A percentile compares a stretch with the other conserved stretches of the same genome.
Conservation (phyloP, 805 yeast species). For the Starmerella vaccinii region DNA sequence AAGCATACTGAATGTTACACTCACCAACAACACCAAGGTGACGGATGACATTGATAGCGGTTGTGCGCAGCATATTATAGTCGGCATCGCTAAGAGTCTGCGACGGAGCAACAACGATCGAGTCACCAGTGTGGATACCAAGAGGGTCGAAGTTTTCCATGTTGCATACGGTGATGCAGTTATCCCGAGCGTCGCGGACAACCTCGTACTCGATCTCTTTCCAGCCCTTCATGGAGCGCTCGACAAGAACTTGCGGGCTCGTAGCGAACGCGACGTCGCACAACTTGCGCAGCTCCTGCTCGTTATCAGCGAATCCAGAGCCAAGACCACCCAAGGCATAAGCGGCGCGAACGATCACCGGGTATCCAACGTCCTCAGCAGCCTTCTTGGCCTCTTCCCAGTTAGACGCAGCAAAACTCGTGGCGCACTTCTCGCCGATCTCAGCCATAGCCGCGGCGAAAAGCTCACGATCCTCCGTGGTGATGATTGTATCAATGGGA, state of each 20-base stretch:
- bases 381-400: conserved; percentile 77
- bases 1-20: conserved; percentile 95
- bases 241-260: conserved; percentile 92
- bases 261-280: conserved; percentile 90
- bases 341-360: conserved; percentile 95
- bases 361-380: conserved; percentile 80
- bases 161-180: conserved; percentile 97
- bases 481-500: conserved; percentile 87
- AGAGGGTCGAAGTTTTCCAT: conserved; percentile 98
- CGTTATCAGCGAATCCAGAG: conserved; percentile 91
- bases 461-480: conserved; percentile 96
- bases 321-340: conserved; percentile 96
- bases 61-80: conserved; percentile 93
- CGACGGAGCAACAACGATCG: conserved; percentile 97
- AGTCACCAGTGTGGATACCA: conserved; percentile 98
- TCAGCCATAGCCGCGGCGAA: conserved; percentile 92
- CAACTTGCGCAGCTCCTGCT: conserved; percentile 66
- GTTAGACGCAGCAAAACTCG: conserved; percentile 72
- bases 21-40: conserved; percentile 99
- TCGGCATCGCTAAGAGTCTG: conserved; percentile 95
- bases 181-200: conserved; percentile 92
- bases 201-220: conserved; percentile 98
- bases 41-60: conserved; percentile 94
- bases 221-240: conserved; percentile 98
- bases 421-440: conserved; percentile 91